Evolutionary conservation across 768 basidiomycete species (phyloP).

Genomic region (Phlegmacium glaucopus): DNA sequence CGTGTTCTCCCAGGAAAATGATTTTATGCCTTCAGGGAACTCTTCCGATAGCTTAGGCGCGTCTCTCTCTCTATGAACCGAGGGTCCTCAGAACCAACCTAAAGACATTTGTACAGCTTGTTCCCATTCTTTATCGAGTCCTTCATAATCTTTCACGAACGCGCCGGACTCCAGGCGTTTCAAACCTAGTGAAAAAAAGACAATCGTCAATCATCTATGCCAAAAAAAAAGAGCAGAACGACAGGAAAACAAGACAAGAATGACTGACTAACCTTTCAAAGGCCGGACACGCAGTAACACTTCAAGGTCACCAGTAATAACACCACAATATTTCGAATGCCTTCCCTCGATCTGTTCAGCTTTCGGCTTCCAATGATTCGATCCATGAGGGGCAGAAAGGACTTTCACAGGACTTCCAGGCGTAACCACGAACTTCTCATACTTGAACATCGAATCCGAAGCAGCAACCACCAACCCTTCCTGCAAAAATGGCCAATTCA

Average conservation of each 20-base stretch:
- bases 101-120: constrained; percentile 88
- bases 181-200: constrained; percentile 58
- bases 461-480: constrained; percentile 87
- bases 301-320: constrained; percentile 79
- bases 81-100: constrained; percentile 87
- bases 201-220: not conserved
- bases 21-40: constrained; percentile 87
- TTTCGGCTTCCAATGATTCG: too few species aligned
- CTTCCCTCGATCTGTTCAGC: constrained; percentile 77
- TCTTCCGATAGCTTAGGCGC: constrained; percentile 84
- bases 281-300: constrained; percentile 84
- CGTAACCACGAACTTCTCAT: constrained; percentile 66
- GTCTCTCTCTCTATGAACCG: constrained; percentile 76
- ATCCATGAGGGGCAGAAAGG: constrained; percentile 74
- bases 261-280: constrained; percentile 74
- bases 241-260: too few species aligned
- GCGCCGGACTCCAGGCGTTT: constrained; percentile 87
- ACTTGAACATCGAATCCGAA: constrained; percentile 84
- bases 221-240: too few species aligned
- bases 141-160: constrained; percentile 93
- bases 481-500: too few species aligned
- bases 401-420: constrained; percentile 51
- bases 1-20: constrained; percentile 94
- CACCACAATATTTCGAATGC: constrained; percentile 89
- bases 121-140: constrained; percentile 73